phyloP scores from a whole-genome alignment of 257 asterid genomes.

The Ocimum tenuiflorum region DNA sequence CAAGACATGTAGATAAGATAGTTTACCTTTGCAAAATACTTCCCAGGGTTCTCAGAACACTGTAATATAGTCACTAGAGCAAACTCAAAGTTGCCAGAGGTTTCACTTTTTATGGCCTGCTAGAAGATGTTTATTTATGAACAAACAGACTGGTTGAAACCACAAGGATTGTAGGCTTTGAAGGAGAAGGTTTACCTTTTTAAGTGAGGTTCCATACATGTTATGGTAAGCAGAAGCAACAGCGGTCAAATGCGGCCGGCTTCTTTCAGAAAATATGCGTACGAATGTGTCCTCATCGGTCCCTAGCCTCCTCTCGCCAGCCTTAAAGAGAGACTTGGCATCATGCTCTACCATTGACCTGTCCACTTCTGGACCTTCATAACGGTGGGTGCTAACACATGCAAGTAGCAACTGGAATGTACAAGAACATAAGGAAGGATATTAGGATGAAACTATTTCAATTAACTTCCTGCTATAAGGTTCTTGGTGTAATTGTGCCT shows the following conservation, averaged over 20 bases:
- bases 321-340: constrained; percentile 78
- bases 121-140: constrained; percentile 18
- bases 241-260: constrained; percentile 67
- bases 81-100: constrained; percentile 68
- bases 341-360: constrained; percentile 55
- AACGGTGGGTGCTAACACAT: constrained; percentile 39
- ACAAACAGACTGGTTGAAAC: background rate
- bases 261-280: constrained; percentile 58
- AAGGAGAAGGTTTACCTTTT: constrained; percentile 42
- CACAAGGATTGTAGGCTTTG: background rate
- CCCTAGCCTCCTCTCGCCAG: constrained; percentile 87
- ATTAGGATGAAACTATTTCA: background rate
- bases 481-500: background rate
- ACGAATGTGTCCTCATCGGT: constrained; percentile 81
- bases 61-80: constrained; percentile 61
- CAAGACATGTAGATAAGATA: background rate
- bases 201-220: constrained; percentile 58
- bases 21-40: constrained; percentile 79
- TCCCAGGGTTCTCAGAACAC: constrained; percentile 74
- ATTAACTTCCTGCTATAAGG: background rate
- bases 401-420: constrained; percentile 65
- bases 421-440: background rate
- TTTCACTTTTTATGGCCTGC: constrained; percentile 86
- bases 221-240: constrained; percentile 56
- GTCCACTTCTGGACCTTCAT: constrained; percentile 94